phyloP scores from a whole-genome alignment of 208 protist species.

The Trypanosoma platydactyli region DNA sequence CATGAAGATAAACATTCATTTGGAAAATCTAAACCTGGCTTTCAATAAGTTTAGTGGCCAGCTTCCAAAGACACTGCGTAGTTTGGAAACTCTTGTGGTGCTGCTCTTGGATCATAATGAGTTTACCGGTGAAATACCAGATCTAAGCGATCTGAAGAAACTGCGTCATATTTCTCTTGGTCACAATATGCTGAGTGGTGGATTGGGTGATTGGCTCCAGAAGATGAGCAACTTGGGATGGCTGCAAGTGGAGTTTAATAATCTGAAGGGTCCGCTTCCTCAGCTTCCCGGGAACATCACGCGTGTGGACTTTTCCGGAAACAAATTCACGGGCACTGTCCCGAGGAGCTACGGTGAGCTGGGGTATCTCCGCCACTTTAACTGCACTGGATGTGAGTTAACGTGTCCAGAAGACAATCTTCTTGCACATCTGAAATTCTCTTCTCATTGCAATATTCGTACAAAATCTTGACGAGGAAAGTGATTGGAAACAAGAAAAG shows the following conservation, averaged over 20 bases:
- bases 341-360: constrained; percentile 21
- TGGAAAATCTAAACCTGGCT: constrained; percentile 22
- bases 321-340: constrained; percentile 13
- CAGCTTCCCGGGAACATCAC: constrained; percentile 20
- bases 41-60: constrained; percentile 21
- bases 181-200: constrained; percentile 17
- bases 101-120: constrained; percentile 24
- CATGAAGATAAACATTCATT: constrained; percentile 26
- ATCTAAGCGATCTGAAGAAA: constrained; percentile 1
- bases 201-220: constrained; percentile 16
- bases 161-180: constrained; percentile 26
- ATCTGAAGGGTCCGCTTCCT: constrained; percentile 21
- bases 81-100: constrained; percentile 9
- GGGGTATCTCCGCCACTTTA: constrained; percentile 23
- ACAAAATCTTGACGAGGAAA: not conserved
- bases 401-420: constrained; percentile 18
- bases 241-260: constrained; percentile 22
- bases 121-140: constrained; percentile 24
- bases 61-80: constrained; percentile 8
- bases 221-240: constrained; percentile 10
- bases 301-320: constrained; percentile 16
- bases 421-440: constrained; percentile 23
- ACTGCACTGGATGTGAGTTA: constrained; percentile 25
- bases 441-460: constrained; percentile 22
- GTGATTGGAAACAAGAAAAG: not conserved